A percentile compares a stretch with the other conserved stretches of the same genome.
These are phyloP conservation scores for Pleurotus citrinopileatus DNA, from an alignment of 768 basidiomycete genomes.

Conservation along the genomic window DNA sequence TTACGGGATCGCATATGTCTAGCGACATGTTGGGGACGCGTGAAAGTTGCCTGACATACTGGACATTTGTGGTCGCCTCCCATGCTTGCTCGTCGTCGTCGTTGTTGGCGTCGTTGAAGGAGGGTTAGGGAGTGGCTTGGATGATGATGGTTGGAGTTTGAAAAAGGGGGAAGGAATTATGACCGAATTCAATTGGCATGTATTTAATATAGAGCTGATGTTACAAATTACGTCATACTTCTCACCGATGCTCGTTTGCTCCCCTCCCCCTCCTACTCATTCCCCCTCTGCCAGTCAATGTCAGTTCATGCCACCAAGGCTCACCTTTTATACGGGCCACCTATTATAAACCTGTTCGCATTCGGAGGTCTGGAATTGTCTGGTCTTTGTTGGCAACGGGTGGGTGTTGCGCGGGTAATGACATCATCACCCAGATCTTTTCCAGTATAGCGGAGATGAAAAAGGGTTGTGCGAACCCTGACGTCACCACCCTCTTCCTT, in stretches of 20 bases:
- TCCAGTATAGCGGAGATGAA: no score
- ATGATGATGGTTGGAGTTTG: background rate
- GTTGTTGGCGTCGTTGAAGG: background rate
- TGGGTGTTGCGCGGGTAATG: no score
- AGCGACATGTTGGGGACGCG: constrained; percentile 86
- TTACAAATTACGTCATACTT: background rate
- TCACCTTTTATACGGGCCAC: no score
- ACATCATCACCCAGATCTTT: no score
- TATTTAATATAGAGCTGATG: constrained; percentile 4
- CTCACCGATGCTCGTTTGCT: background rate
- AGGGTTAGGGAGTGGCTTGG: background rate
- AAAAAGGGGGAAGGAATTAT: constrained; percentile 2
- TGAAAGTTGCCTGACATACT: constrained; percentile 85
- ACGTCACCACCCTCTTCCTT: no score
- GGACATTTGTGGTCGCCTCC: constrained; percentile 85
- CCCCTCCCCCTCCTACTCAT: background rate
- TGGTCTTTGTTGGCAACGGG: no score
- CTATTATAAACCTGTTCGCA: no score
- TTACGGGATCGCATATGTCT: constrained; percentile 89
- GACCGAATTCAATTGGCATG: background rate
- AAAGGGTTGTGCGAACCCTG: no score
- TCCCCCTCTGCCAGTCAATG: no score
- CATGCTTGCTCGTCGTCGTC: constrained; percentile 27
- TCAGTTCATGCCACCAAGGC: no score
- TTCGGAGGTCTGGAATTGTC: no score